Percentiles rank a stretch among this genome's conserved stretches.
These are phyloP conservation scores for Ceratocystis alfenasii DNA, from an alignment of 2,329 filamentous ascomycete genomes.

Conservation along the genomic window DNA sequence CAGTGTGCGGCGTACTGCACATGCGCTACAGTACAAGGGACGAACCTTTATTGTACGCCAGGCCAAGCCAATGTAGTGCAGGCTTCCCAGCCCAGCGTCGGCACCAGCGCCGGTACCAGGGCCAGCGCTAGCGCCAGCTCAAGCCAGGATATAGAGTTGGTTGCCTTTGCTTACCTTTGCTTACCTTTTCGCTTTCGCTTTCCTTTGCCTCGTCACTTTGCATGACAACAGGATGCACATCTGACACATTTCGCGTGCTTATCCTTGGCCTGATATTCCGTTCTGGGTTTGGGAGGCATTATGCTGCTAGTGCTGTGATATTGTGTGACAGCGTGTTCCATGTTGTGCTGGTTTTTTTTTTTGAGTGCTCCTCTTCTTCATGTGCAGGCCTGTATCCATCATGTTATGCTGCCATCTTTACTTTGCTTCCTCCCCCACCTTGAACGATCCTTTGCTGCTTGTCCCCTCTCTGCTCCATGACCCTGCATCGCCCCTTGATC, in stretches of 20 bases:
- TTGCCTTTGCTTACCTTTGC: background rate
- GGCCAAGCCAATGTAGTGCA: background rate
- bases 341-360: background rate
- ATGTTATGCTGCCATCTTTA: background rate
- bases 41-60: background rate
- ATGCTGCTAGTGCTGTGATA: background rate
- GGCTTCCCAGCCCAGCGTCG: background rate
- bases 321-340: background rate
- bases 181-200: background rate
- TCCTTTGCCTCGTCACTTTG: background rate
- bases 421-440: conserved; percentile 20
- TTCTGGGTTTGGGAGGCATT: conserved; percentile 3
- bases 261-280: background rate
- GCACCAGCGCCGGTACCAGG: too few relatives aligned
- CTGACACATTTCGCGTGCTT: conserved; percentile 6
- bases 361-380: background rate
- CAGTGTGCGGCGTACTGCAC: background rate
- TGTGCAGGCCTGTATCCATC: background rate
- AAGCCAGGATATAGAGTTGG: background rate
- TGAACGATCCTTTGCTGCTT: conserved; percentile 22
- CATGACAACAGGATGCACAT: conserved; percentile 10
- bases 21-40: background rate
- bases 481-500: conserved; percentile 17
- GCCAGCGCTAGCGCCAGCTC: background rate
- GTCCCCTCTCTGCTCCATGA: conserved; percentile 10